Percentiles rank a stretch among this genome's conserved stretches.
phyloP scores from a whole-genome alignment of 306 rosid species.

The Elaeagnus macrophylla region DNA sequence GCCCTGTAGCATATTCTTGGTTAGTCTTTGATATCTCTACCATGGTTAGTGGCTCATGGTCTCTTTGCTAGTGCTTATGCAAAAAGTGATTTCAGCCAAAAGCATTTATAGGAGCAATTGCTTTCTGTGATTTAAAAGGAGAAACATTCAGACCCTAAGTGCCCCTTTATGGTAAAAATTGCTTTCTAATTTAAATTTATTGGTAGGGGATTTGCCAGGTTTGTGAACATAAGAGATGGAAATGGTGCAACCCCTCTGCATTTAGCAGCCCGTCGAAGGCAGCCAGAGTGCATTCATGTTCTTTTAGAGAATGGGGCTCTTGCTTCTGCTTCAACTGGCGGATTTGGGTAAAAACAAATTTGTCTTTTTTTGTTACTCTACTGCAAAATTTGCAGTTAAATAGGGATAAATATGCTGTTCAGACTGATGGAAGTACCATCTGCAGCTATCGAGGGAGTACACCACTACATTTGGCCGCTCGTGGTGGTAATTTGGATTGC shows the following conservation, averaged over 20 bases:
- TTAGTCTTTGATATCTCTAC: conserved; percentile 17
- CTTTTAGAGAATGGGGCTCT: conserved; percentile 84
- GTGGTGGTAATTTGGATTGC: conserved; percentile 75
- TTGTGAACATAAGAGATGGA: conserved; percentile 84
- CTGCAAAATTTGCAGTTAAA: conserved; percentile 7
- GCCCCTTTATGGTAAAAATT: conserved; percentile 1
- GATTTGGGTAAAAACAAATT: conserved; percentile 74
- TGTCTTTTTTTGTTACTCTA: not conserved
- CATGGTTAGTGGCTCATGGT: too few relatives aligned
- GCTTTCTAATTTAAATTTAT: conserved; percentile 13
- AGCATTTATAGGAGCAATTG: too few relatives aligned
- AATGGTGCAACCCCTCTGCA: conserved; percentile 82
- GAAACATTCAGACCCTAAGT: not conserved
- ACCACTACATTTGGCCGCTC: conserved; percentile 88
- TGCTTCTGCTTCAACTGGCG: conserved; percentile 69
- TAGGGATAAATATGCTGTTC: conserved; percentile 10
- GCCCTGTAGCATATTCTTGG: conserved; percentile 74
- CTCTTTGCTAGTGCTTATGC: too few relatives aligned
- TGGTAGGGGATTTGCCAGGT: conserved; percentile 78
- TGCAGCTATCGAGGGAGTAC: conserved; percentile 74
- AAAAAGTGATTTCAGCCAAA: too few relatives aligned
- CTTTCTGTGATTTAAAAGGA: not conserved
- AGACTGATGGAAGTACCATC: conserved; percentile 29
- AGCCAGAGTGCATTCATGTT: conserved; percentile 48
- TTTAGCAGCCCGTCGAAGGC: conserved; percentile 66